Conservation (phyloP, 2,329 filamentous ascomycete genomes). For the Allantophomopsis cytisporea region DNA sequence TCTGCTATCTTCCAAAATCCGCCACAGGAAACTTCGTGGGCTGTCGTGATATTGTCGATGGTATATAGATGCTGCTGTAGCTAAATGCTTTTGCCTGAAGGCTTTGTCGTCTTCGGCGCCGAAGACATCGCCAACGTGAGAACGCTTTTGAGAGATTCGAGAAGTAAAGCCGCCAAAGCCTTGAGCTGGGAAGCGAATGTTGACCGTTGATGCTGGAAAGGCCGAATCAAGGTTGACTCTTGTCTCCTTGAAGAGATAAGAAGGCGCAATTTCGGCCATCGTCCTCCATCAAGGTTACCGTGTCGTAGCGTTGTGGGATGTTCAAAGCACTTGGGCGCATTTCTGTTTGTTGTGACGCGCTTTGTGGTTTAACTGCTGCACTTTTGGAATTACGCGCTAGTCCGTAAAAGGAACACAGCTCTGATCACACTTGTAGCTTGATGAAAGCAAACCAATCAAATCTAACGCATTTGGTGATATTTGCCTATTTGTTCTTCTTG, state of each 20-base stretch:
- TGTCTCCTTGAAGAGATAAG: slow-evolving; percentile 74
- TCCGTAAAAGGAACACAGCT: slow-evolving; percentile 9
- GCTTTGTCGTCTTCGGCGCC: slow-evolving; percentile 54
- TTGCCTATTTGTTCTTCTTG: too few relatives aligned
- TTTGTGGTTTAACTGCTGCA: slow-evolving; percentile 2
- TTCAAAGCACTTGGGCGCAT: slow-evolving; percentile 10
- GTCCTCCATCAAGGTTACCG: slow-evolving; percentile 40
- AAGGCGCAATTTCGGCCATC: slow-evolving; percentile 51
- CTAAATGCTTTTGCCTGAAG: slow-evolving; percentile 62
- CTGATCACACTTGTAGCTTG: neutral
- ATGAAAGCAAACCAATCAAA: too few relatives aligned
- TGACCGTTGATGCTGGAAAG: slow-evolving; percentile 54
- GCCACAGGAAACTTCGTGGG: slow-evolving; percentile 83
- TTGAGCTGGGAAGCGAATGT: slow-evolving; percentile 50
- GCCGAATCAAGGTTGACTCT: slow-evolving; percentile 69
- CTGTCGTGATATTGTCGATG: slow-evolving; percentile 64
- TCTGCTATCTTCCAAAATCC: slow-evolving; percentile 67
- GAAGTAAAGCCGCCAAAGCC: slow-evolving; percentile 19
- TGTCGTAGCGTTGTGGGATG: slow-evolving; percentile 4
- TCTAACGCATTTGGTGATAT: too few relatives aligned
- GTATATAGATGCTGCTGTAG: slow-evolving; percentile 70
- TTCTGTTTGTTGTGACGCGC: slow-evolving; percentile 8
- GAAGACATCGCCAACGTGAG: slow-evolving; percentile 20
- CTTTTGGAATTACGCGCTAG: slow-evolving; percentile 6
- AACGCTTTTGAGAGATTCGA: slow-evolving; percentile 25